Base-by-base conservation (phyloP, 1,284 basidiomycete genomes). In the Ustilago nuda region DNA sequence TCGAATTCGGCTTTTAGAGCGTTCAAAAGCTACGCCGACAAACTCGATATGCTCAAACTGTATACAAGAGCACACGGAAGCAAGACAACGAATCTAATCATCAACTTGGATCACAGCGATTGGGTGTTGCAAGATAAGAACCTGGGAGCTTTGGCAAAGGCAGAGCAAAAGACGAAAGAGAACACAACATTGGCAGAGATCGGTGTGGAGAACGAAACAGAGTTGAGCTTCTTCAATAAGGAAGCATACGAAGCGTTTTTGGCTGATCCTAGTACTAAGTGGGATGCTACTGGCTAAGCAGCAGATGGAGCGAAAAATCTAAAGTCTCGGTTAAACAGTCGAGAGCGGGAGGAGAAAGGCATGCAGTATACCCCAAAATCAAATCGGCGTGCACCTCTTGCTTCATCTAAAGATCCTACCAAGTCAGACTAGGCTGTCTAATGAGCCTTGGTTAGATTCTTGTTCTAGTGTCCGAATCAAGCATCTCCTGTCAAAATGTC, bases 41-140 rank as follows among this genome's bases (percentile, higher is more conserved):
- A 79, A 51, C 58, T 80, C 11, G 95, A 98, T 87, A 97, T 95
- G 11, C 79, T 99, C 70, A 99, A 99, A 85, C 87, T 97, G 15
- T 99, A 99, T 86, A 94, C 94, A 0, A 91, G 92, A 80, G 96
- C 96, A 1, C 96, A 98, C 84, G 94, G 95, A 11, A 89, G 94
- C 66, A 99, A 99, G 89, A 85, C 84, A 12, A 84, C 81, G 6
- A 85, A 85, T 53, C 66, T 85, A 27, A 85, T 85, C 70, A 83
- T 85, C 77, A 85, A 85, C 56, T 58, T 85, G 15, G 84, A 85
- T 45, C 81, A 80, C 39, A 74, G 76, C 1, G 84, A 85, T 17
- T 85, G 82, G 82, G 52, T 85, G n/a, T 61, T 83, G 2, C 58
- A 61, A 2, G 70, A 75, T 17, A 45, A 55, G 9, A 69, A 72